Conservation (phyloP, 495 filamentous ascomycete genomes). For the Aspergillus campestris region DNA sequence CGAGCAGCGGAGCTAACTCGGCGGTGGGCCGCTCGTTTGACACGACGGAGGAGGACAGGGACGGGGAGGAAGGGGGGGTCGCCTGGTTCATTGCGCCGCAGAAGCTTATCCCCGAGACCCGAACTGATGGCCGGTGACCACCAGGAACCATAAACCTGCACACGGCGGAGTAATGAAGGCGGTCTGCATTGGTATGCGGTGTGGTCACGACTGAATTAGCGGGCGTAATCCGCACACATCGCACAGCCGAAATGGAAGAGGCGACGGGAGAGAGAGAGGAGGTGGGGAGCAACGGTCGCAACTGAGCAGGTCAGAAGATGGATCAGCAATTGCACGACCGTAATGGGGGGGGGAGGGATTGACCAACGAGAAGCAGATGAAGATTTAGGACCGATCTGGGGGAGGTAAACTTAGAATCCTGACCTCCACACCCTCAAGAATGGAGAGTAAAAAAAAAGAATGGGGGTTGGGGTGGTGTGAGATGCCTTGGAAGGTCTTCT, state of each 20-base stretch:
- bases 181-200: conserved; percentile 37
- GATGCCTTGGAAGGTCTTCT: background rate
- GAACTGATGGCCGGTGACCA: conserved; percentile 30
- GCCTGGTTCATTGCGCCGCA: conserved; percentile 30
- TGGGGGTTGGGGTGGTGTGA: background rate
- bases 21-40: conserved; percentile 49
- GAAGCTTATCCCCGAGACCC: conserved; percentile 32
- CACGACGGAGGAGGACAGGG: conserved; percentile 40
- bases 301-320: background rate
- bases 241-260: conserved; percentile 6
- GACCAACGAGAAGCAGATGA: background rate
- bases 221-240: conserved; percentile 9
- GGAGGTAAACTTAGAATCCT: background rate
- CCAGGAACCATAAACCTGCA: conserved; percentile 33
- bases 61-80: conserved; percentile 49
- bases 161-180: conserved; percentile 24
- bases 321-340: conserved; percentile 14
- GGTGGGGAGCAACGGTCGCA: conserved; percentile 6
- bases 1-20: conserved; percentile 52
- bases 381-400: background rate
- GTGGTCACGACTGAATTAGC: conserved; percentile 7
- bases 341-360: background rate
- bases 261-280: background rate
- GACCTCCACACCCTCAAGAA: background rate
- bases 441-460: background rate